phyloP scores from a whole-genome alignment of 345 rosid genomes.

The Aquilaria sinensis region DNA sequence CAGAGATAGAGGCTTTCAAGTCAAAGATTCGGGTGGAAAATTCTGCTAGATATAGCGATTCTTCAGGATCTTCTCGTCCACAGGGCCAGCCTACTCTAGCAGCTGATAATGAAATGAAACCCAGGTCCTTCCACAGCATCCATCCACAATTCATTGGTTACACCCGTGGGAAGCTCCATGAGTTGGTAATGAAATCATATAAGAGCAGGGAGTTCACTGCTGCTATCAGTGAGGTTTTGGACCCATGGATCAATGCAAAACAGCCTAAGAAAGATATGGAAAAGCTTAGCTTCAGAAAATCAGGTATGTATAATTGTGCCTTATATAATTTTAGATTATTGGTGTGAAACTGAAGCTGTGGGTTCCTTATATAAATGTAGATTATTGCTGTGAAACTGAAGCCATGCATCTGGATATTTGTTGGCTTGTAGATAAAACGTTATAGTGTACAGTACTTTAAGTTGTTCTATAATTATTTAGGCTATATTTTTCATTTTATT shows the following conservation, averaged over 20 bases:
- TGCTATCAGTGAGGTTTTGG: slow-evolving; percentile 92
- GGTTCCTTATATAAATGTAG: neutral
- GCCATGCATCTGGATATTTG: too few relatives aligned
- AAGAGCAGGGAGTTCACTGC: slow-evolving; percentile 95
- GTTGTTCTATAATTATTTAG: neutral
- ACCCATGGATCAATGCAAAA: slow-evolving; percentile 90
- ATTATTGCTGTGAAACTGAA: too few relatives aligned
- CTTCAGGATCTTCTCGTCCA: slow-evolving; percentile 28
- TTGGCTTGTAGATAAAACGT: too few relatives aligned
- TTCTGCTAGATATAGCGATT: slow-evolving; percentile 29
- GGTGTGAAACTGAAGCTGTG: too few relatives aligned
- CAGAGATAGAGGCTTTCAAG: slow-evolving; percentile 36
- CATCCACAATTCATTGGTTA: slow-evolving; percentile 96
- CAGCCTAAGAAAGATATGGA: slow-evolving; percentile 91
- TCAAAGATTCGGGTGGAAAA: slow-evolving; percentile 27
- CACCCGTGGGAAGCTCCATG: slow-evolving; percentile 90
- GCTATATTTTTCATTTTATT: neutral
- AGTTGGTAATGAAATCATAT: slow-evolving; percentile 92
- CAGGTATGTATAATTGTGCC: slow-evolving; percentile 46
- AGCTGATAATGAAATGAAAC: slow-evolving; percentile 22
- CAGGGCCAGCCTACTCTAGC: slow-evolving; percentile 21
- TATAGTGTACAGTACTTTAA: too few relatives aligned
- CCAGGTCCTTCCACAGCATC: slow-evolving; percentile 46
- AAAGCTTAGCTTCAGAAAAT: slow-evolving; percentile 62
- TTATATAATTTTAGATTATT: neutral